These are phyloP conservation scores for Pyracantha coccinea DNA, from an alignment of 331 rosid species.

Conservation along the genomic window DNA sequence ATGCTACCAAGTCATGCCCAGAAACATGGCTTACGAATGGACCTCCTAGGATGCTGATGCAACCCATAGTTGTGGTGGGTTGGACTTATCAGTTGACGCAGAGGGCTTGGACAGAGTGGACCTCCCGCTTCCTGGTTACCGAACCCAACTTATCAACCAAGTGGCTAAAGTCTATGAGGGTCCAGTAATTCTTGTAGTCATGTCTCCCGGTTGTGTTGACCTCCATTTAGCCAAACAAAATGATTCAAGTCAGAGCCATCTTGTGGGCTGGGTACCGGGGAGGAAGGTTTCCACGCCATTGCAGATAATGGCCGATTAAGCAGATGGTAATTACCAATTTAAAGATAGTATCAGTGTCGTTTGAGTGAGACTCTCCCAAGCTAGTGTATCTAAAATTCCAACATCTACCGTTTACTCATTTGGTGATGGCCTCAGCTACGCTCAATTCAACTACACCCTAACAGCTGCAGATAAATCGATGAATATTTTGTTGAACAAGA, in stretches of 20 bases:
- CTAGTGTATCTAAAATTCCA: slow-evolving; percentile 18
- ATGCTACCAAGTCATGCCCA: slow-evolving; percentile 4
- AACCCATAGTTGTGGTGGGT: background rate
- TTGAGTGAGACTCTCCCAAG: background rate
- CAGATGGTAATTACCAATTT: too few relatives aligned
- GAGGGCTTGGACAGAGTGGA: background rate
- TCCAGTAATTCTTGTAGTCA: slow-evolving; percentile 2
- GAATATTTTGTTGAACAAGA: background rate
- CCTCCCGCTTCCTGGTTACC: slow-evolving; percentile 8
- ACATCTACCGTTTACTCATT: slow-evolving; percentile 15
- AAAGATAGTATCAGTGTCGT: too few relatives aligned
- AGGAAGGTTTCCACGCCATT: slow-evolving; percentile 19
- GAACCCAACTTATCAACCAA: slow-evolving; percentile 5
- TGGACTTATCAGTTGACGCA: slow-evolving; percentile 4
- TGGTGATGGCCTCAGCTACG: slow-evolving; percentile 25
- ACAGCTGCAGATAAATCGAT: background rate
- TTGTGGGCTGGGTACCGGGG: slow-evolving; percentile 16
- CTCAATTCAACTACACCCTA: slow-evolving; percentile 4
- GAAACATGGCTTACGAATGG: background rate
- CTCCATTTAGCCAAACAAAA: background rate
- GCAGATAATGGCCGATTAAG: background rate
- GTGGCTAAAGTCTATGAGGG: background rate
- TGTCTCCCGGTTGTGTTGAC: slow-evolving; percentile 11
- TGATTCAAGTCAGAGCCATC: background rate
- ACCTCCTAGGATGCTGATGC: background rate